Evolutionary conservation across 371 early-diverging fungal genomes (phyloP).

Genomic region (Gilbertella persicaria): DNA sequence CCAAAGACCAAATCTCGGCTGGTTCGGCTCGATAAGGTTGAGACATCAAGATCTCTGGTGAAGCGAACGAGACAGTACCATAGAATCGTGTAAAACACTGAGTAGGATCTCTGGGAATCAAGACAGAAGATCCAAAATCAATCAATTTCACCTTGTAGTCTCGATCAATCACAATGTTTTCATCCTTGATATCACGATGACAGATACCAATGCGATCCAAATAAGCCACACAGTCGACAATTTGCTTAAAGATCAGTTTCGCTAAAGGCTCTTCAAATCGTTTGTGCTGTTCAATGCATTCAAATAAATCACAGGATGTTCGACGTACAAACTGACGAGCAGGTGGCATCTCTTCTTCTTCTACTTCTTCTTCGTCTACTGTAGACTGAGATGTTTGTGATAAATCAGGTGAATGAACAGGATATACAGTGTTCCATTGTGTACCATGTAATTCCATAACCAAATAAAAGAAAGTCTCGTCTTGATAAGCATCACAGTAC

Average conservation of each 20-base stretch:
- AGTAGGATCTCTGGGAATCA: constrained; percentile 31
- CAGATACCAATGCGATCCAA: constrained; percentile 62
- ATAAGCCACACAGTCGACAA: constrained; percentile 67
- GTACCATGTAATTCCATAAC: constrained; percentile 84
- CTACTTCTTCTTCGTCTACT: constrained; percentile 19
- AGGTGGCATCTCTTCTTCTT: constrained; percentile 19
- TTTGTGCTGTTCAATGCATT: constrained; percentile 73
- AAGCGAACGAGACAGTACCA: constrained; percentile 59
- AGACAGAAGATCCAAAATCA: constrained; percentile 74
- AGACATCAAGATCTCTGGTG: constrained; percentile 81
- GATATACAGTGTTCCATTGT: constrained; percentile 49
- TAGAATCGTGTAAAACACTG: constrained; percentile 41
- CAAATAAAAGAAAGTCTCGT: constrained; percentile 65
- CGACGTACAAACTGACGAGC: constrained; percentile 47
- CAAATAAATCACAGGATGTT: constrained; percentile 77
- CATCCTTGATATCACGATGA: constrained; percentile 74
- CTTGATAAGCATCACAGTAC: constrained; percentile 69
- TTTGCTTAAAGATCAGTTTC: constrained; percentile 68
- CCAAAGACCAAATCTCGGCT: constrained; percentile 86
- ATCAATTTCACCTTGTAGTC: constrained; percentile 72
- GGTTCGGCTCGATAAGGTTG: constrained; percentile 74
- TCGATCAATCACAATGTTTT: constrained; percentile 78
- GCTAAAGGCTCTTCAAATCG: constrained; percentile 64
- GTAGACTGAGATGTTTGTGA: constrained; percentile 38
- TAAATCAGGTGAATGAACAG: constrained; percentile 30